These are phyloP conservation scores for Salvia sclarea DNA, from an alignment of 305 asterid species.

Conservation along the genomic window DNA sequence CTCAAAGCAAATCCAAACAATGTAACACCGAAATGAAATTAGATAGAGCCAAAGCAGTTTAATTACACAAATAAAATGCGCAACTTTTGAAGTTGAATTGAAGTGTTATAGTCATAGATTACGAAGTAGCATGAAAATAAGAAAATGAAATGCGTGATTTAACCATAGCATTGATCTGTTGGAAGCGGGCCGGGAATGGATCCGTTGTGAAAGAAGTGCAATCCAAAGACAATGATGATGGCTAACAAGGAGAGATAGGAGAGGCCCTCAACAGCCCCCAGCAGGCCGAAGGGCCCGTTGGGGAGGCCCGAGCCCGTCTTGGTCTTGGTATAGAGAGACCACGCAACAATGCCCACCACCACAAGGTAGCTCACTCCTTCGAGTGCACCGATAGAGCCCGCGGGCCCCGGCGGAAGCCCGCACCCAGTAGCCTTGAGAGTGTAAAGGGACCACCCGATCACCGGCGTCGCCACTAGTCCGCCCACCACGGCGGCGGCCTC, in stretches of 20 bases:
- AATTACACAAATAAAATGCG: too few relatives aligned
- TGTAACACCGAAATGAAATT: not conserved
- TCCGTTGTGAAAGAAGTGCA: constrained; percentile 65
- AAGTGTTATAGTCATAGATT: not conserved
- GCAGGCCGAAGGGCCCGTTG: constrained; percentile 77
- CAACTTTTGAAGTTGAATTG: too few relatives aligned
- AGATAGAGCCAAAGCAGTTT: too few relatives aligned
- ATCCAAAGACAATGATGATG: constrained; percentile 62
- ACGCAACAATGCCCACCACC: constrained; percentile 67
- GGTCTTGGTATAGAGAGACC: constrained; percentile 76
- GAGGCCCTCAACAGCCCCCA: constrained; percentile 91
- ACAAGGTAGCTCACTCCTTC: constrained; percentile 85
- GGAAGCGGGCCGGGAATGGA: constrained; percentile 87
- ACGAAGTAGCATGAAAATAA: not conserved
- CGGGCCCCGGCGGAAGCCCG: constrained; percentile 92
- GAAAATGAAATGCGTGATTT: not conserved
- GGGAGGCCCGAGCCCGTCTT: constrained; percentile 90
- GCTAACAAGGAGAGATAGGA: constrained; percentile 69
- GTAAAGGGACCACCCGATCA: constrained; percentile 87
- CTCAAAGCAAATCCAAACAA: too few relatives aligned
- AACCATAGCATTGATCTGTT: constrained; percentile 71
- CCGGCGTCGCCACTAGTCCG: constrained; percentile 63
- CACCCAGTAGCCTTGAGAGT: constrained; percentile 88
- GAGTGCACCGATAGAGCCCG: constrained; percentile 72
- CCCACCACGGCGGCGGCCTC: constrained; percentile 52